Percentiles rank a stretch among this genome's conserved stretches.
Evolutionary conservation across 169 alveolate genomes (phyloP).

Genomic region (Ichthyophthirius multifiliis): DNA sequence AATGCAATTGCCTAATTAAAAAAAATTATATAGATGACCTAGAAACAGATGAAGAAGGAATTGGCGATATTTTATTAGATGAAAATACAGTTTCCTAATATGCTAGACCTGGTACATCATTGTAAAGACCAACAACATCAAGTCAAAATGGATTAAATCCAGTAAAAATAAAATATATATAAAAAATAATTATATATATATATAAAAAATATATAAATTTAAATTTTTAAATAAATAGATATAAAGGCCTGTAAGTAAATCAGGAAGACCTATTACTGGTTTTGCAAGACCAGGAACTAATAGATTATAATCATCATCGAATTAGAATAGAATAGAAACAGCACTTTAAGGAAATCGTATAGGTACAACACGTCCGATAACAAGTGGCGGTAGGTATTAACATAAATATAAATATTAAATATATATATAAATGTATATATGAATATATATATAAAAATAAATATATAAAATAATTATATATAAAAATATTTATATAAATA

Average conservation of each 20-base stretch:
- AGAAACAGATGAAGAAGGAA: constrained; percentile 87
- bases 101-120: constrained; percentile 90
- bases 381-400: constrained; percentile 85
- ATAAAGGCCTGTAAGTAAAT: constrained; percentile 77
- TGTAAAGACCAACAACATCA: constrained; percentile 61
- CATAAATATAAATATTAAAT: neutral
- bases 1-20: constrained; percentile 78
- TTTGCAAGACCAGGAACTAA: constrained; percentile 84
- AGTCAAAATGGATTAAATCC: constrained; percentile 26
- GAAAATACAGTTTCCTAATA: constrained; percentile 74
- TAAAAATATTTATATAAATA: too few relatives aligned
- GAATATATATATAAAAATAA: too few relatives aligned
- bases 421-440: neutral
- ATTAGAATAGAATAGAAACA: constrained; percentile 66
- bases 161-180: neutral
- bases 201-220: neutral
- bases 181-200: constrained; percentile 11
- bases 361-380: constrained; percentile 85
- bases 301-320: constrained; percentile 65
- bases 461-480: too few relatives aligned
- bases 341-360: constrained; percentile 64
- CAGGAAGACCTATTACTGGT: constrained; percentile 89
- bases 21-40: constrained; percentile 83
- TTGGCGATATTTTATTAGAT: constrained; percentile 81
- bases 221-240: neutral